Evolutionary conservation across 805 yeast species (phyloP).

Genomic region (Schwanniomyces vanrijiae): DNA sequence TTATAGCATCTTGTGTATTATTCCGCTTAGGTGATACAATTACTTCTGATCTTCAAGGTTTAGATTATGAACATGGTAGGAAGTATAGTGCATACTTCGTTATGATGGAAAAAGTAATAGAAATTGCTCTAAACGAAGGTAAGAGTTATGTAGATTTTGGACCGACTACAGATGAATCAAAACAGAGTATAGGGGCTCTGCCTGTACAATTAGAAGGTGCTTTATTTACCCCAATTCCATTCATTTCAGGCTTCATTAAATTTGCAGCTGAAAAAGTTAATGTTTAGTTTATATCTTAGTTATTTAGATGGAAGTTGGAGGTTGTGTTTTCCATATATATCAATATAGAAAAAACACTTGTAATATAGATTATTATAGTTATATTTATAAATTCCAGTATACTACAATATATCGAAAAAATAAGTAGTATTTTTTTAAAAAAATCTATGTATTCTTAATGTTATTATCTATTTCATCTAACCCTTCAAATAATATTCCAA

Average conservation of each 20-base stretch:
- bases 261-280: constrained; percentile 17
- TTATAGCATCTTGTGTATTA: constrained; percentile 42
- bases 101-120: constrained; percentile 47
- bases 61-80: constrained; percentile 38
- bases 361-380: too few species aligned
- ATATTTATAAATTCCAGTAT: too few species aligned
- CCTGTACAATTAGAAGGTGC: constrained; percentile 40
- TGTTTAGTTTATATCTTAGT: too few species aligned
- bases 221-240: constrained; percentile 25
- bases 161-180: constrained; percentile 45
- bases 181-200: constrained; percentile 39
- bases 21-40: constrained; percentile 45
- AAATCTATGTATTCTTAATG: too few species aligned
- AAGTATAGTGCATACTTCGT: constrained; percentile 44
- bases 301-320: too few species aligned
- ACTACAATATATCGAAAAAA: too few species aligned
- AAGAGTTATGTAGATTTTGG: constrained; percentile 44
- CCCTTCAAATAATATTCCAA: too few species aligned
- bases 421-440: too few species aligned
- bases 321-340: too few species aligned
- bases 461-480: too few species aligned
- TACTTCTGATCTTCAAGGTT: constrained; percentile 45
- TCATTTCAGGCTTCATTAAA: constrained; percentile 11
- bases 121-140: constrained; percentile 37
- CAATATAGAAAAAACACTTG: too few species aligned